Conservation (phyloP, 441 rosid genomes). For the Erodium trifolium region DNA sequence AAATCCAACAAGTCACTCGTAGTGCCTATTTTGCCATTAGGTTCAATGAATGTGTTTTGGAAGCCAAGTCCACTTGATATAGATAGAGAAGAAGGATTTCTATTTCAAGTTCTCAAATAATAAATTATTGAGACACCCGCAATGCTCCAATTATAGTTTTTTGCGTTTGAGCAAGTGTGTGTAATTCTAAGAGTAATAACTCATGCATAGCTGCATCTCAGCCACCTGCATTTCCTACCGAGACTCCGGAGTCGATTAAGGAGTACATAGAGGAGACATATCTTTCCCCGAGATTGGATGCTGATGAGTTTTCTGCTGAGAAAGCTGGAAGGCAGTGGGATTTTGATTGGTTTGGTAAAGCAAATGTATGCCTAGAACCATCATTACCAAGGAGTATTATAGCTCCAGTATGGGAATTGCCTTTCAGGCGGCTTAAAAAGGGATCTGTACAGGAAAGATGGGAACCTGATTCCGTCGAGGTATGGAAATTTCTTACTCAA, state of each 20-base stretch:
- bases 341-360: slow-evolving; percentile 88
- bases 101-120: not conserved
- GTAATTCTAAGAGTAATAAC: not conserved
- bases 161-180: not conserved
- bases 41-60: not conserved
- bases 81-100: not conserved
- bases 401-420: slow-evolving; percentile 84
- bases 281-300: slow-evolving; percentile 65
- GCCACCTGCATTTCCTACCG: slow-evolving; percentile 94
- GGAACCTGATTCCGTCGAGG: slow-evolving; percentile 81
- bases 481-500: slow-evolving; percentile 21
- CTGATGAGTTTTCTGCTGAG: slow-evolving; percentile 63
- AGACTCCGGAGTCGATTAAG: slow-evolving; percentile 65
- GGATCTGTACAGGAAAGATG: slow-evolving; percentile 38
- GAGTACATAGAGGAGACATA: slow-evolving; percentile 78
- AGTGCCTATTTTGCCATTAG: not conserved
- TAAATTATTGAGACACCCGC: not conserved
- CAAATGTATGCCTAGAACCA: slow-evolving; percentile 63
- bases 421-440: slow-evolving; percentile 47
- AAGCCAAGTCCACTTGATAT: not conserved
- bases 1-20: not conserved
- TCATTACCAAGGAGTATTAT: slow-evolving; percentile 64
- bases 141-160: slow-evolving; percentile 4
- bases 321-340: slow-evolving; percentile 85
- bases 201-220: slow-evolving; percentile 24